Base-by-base conservation (phyloP, 1,284 basidiomycete species). In the Cutaneotrichosporon dermatis region DNA sequence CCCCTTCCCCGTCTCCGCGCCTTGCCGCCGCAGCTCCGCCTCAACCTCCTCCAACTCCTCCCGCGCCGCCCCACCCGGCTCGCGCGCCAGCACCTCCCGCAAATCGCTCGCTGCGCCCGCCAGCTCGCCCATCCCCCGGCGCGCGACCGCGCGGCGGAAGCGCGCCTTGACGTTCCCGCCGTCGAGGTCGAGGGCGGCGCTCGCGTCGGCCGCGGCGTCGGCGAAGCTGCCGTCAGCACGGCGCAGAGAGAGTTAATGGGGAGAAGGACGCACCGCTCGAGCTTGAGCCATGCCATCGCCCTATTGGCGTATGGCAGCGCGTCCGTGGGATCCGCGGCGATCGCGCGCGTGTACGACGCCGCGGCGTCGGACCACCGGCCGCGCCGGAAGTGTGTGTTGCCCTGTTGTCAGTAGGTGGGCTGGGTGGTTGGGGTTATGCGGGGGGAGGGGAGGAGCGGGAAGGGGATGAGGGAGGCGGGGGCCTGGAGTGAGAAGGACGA, bases 221-320 rank as follows among this genome's bases (percentile, higher is more conserved):
- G 63, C 43, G 44, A 55, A 78, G 48, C 77, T 78, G 49, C 8
- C n/a, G 50, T 42, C 49, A 59, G 59, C 15, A 16, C 13, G 6
- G 48, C 11, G 8, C 15, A 46, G 35, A 33, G 36, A 13, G 16
- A 6, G 25, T 25, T 25, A 25, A 25, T 25, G 25, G 25, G 25
- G 25, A 25, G 25, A 25, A 25, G 25, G 2, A 66, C 74, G 59
- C 50, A 78, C 76, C 76, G 74, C 51, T 76, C 72, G 1, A 79
- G 66, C 57, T 78, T 79, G 43, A 79, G 57, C 61, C 74, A 76
- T 4, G 75, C 74, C 54, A 74, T 72, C 7, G 78, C 77, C 53
- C 76, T 60, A 52, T 79, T 79, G 10, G 69, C 61, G 40, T 72
- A 70, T 25, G 70, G 68, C 16, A 72, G 57, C 0, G 74, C 66